These are phyloP conservation scores for Viridothelium virens DNA, from an alignment of 495 filamentous ascomycete species.

Conservation along the genomic window DNA sequence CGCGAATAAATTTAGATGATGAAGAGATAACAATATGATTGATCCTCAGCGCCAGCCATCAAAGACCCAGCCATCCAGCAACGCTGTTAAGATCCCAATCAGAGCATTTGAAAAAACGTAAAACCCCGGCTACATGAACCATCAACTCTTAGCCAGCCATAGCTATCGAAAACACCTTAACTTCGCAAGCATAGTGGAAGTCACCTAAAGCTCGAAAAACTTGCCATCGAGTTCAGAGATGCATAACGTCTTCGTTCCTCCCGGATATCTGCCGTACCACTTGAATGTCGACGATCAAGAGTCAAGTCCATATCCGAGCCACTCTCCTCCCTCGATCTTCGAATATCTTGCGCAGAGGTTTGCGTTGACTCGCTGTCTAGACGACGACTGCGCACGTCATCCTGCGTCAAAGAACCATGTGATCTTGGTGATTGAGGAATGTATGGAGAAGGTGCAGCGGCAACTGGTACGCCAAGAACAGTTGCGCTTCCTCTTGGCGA, in stretches of 20 bases:
- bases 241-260: neutral
- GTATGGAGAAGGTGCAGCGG: neutral
- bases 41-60: too few relatives aligned
- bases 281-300: neutral
- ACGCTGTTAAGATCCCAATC: too few relatives aligned
- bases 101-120: too few relatives aligned
- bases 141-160: neutral
- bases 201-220: neutral
- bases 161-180: neutral
- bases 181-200: neutral
- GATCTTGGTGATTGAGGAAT: neutral
- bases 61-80: too few relatives aligned
- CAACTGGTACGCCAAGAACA: neutral
- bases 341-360: neutral
- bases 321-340: neutral
- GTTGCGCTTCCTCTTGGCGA: neutral
- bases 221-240: neutral
- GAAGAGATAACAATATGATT: too few relatives aligned
- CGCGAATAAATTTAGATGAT: too few relatives aligned
- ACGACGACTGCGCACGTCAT: neutral
- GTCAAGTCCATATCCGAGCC: neutral
- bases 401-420: slow-evolving; percentile 2
- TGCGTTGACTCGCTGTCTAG: neutral
- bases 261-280: neutral
- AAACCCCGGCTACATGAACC: too few relatives aligned